These are phyloP conservation scores for Exidia glandulosa DNA, from an alignment of 768 basidiomycete species.

Conservation along the genomic window DNA sequence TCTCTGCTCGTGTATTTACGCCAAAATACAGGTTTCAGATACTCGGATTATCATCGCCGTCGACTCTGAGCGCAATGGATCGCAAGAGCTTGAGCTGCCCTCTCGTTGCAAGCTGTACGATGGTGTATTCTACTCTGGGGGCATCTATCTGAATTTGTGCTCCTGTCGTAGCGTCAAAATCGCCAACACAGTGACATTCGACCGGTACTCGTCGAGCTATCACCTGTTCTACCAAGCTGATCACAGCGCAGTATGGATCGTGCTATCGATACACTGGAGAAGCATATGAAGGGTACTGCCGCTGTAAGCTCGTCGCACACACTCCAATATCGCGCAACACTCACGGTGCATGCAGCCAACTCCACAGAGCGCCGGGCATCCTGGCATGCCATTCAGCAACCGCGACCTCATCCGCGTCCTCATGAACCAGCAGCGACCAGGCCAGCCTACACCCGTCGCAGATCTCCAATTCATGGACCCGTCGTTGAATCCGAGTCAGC, in stretches of 20 bases:
- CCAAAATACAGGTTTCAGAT: conserved; percentile 52
- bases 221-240: background rate
- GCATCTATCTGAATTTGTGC: background rate
- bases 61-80: conserved; percentile 41
- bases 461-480: conserved; percentile 61
- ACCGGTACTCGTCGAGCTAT: conserved; percentile 37
- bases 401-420: background rate
- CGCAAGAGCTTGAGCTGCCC: conserved; percentile 54
- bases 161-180: conserved; percentile 48
- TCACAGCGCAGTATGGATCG: conserved; percentile 69
- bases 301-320: background rate
- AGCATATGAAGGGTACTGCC: conserved; percentile 17
- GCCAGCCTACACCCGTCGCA: conserved; percentile 14
- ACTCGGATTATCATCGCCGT: conserved; percentile 73
- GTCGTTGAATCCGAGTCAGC: conserved; percentile 73
- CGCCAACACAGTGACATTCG: conserved; percentile 87
- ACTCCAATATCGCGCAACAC: too few species aligned
- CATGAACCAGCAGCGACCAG: conserved; percentile 28
- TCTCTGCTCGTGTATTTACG: background rate
- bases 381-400: background rate
- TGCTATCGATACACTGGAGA: conserved; percentile 58
- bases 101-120: conserved; percentile 62
- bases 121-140: background rate
- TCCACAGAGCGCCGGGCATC: background rate
- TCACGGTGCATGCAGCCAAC: background rate